phyloP scores from a whole-genome alignment of 1,284 basidiomycete genomes.

The Violaceomyces palustris region DNA sequence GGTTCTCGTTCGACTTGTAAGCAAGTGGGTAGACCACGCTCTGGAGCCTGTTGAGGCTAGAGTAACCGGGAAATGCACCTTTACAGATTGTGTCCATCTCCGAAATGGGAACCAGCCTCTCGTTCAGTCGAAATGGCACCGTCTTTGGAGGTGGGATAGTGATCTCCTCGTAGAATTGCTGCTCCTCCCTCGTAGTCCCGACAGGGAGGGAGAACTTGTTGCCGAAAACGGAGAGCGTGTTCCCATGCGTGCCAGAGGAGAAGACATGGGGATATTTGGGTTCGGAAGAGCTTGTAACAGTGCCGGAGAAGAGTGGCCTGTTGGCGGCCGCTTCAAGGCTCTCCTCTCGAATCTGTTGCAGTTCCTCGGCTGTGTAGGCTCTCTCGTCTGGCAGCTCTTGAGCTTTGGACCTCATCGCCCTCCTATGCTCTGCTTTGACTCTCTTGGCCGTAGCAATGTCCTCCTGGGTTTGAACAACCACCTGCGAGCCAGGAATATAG shows the following conservation, averaged over 20 bases:
- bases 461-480: slow-evolving; percentile 46
- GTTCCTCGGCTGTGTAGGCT: slow-evolving; percentile 59
- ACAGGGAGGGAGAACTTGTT: slow-evolving; percentile 74
- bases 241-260: slow-evolving; percentile 66
- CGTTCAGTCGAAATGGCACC: slow-evolving; percentile 69
- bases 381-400: slow-evolving; percentile 18
- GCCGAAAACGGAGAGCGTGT: slow-evolving; percentile 68
- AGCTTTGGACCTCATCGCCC: slow-evolving; percentile 17
- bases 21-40: slow-evolving; percentile 91
- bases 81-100: slow-evolving; percentile 74
- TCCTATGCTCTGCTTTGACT: slow-evolving; percentile 33
- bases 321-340: slow-evolving; percentile 64
- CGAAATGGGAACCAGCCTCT: slow-evolving; percentile 68
- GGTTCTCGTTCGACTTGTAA: slow-evolving; percentile 89
- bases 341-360: slow-evolving; percentile 65
- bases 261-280: slow-evolving; percentile 79
- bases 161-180: slow-evolving; percentile 66
- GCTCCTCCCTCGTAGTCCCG: slow-evolving; percentile 68
- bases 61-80: slow-evolving; percentile 87
- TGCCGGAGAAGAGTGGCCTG: slow-evolving; percentile 63
- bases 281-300: slow-evolving; percentile 62
- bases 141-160: slow-evolving; percentile 77
- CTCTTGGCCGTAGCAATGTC: slow-evolving; percentile 44
- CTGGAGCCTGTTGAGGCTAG: slow-evolving; percentile 85
- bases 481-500: slow-evolving; percentile 48